Evolutionary conservation across 176 grass and related monocot genomes (phyloP), one percentile per base, ranked within the genome.

Genomic region (Carex littledalei): DNA sequence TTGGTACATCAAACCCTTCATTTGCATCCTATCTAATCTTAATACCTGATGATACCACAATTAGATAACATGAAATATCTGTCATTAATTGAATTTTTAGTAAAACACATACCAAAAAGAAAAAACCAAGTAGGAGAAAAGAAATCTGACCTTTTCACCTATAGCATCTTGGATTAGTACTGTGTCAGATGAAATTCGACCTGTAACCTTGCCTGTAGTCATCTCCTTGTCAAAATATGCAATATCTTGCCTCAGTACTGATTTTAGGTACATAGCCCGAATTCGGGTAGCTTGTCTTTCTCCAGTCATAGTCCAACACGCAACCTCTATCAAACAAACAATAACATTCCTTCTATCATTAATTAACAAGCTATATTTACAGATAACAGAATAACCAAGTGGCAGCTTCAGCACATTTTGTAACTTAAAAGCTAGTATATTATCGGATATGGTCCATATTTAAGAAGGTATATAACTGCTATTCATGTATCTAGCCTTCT

Each of bases 221-320:
- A 90, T 92, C 82, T 94, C 90, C 84, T 90, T 88, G 56, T 94
- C 93, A 11, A 94, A 94, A 59, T 89, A 94, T 69, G 88, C 73
- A 86, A 96, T 91, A 57, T 96, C 94, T 82, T 96, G 94, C 76
- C 70, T 88, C 75, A 96, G 60, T 34, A 96, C 79, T 50, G 94
- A 87, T 85, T 93, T 93, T 4, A 96, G 91, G 64, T 96, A 96
- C 17, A 93, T 3, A 88, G 86, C 89, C 29, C 94, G 87, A 85
- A 96, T 84, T 24, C 81, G 87, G 11, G 87, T 20, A 0, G 94
- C 94, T 57, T 96, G 91, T 81, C 94, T 90, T 84, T 96, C 94
- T 54, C 94, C 91, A 4, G 87, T 96, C 35, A 90, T 90, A 52
- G 90, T 96, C 94, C 91, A 96, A 18, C 94, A 96, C 83, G 94